Base-by-base conservation (phyloP, 805 yeast species). In the Dipodascus albidus region DNA sequence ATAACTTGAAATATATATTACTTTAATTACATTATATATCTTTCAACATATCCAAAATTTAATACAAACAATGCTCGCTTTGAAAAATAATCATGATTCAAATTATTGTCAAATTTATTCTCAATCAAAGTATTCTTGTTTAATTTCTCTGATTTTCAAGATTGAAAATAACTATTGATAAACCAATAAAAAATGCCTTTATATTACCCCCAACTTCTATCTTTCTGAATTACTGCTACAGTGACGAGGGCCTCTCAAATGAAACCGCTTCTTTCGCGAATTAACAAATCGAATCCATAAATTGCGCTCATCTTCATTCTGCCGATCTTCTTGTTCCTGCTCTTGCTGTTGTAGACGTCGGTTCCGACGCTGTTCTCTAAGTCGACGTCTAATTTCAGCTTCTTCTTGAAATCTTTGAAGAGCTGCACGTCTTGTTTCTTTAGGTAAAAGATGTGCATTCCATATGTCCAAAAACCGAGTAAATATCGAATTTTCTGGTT, bases 361-460 rank as follows among this genome's bases (percentile, higher is more conserved):
- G n/a, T 38, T 38, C 20, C 44, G 4, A 6, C 44, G 44, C 44
- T 23, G 52, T 11, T 50, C 38, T 4, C 61, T 54, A 24, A 59
- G 21, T 17, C 58, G 57, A 19, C 64, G 51, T 17, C 64, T 53
- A 15, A 58, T 48, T 33, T 54, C 59, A 9, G 63, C 64, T 50
- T 65, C 67, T 11, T 59, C 59, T 14, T 62, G 58, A 23, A 65
- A 58, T 11, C 63, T 51, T 24, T 56, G 60, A 51, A 64, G 41
- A 11, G 64, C 66, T 9, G 55, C 59, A 15, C 61, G 57, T 15
- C 68, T 55, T 15, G 60, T 58, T 2, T 60, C 65, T 9, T 62
- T 44, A 3, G 68, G 67, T 14, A 65, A 57, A 31, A 65, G 42
- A 47, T 65, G 65, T 8, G 65, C 67, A 50, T 64, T 63, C 65